Percentiles rank a stretch among this genome's conserved stretches.
Conservation (phyloP, 129 eudicot species). For the Flaveria trinervia region DNA sequence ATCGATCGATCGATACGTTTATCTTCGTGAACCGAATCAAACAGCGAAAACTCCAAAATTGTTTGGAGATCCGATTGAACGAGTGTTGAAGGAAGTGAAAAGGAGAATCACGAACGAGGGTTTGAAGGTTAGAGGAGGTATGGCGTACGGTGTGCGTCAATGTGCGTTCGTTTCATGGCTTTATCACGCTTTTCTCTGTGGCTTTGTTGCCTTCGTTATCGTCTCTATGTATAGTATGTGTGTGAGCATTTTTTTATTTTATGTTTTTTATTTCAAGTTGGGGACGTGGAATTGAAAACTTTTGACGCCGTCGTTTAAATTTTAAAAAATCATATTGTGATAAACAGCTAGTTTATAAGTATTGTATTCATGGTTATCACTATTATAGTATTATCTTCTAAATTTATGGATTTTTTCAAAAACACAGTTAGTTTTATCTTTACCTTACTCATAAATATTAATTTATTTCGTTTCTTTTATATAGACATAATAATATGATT, state of each 20-base stretch:
- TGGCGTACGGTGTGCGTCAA: not conserved
- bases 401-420: too few species aligned
- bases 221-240: not conserved
- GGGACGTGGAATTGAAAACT: not conserved
- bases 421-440: too few species aligned
- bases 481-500: too few species aligned
- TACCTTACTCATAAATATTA: too few species aligned
- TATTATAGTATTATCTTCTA: too few species aligned
- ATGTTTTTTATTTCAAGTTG: not conserved
- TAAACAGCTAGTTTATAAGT: too few species aligned
- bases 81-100: not conserved
- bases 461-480: too few species aligned
- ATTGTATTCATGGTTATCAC: too few species aligned
- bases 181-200: not conserved
- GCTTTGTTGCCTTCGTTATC: not conserved
- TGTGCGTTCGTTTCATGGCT: constrained; percentile 12
- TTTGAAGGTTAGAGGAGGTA: constrained; percentile 1
- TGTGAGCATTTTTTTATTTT: not conserved
- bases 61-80: constrained; percentile 9
- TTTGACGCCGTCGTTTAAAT: not conserved
- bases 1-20: not conserved
- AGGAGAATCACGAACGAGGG: not conserved
- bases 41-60: not conserved
- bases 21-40: constrained; percentile 13
- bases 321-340: not conserved